phyloP scores from a whole-genome alignment of 1,284 basidiomycete genomes.

The Macrocystidia cucumis region DNA sequence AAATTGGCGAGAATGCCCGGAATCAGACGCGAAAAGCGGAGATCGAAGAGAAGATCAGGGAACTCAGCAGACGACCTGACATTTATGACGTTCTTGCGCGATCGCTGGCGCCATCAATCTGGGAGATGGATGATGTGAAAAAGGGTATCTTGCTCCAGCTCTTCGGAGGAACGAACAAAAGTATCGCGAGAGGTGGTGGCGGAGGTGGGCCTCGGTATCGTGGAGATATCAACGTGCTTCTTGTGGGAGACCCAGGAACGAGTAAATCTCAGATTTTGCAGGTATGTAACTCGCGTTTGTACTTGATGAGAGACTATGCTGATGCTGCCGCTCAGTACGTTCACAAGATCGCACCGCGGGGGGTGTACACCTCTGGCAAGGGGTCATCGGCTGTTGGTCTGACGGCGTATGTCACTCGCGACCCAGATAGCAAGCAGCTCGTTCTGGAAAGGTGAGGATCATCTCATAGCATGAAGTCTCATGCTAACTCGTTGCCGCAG shows the following conservation, averaged over 20 bases:
- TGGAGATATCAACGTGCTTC: conserved; percentile 98
- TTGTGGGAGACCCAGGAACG: conserved; percentile 95
- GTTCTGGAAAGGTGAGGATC: conserved; percentile 99
- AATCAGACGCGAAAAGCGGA: conserved; percentile 49
- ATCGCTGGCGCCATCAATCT: conserved; percentile 97
- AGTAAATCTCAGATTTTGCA: conserved; percentile 99
- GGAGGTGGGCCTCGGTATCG: conserved; percentile 98
- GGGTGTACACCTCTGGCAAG: conserved; percentile 98
- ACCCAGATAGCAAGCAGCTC: conserved; percentile 98
- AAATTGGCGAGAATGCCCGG: conserved; percentile 65
- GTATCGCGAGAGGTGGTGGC: too few species aligned
- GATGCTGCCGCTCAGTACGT: conserved; percentile 64
- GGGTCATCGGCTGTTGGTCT: conserved; percentile 98
- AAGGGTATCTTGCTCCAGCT: conserved; percentile 97
- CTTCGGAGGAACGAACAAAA: conserved; percentile 99
- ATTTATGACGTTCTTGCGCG: conserved; percentile 93
- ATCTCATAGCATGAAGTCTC: too few species aligned
- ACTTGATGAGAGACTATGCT: conserved; percentile 1
- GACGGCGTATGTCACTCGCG: conserved; percentile 96
- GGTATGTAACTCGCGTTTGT: conserved; percentile 36
- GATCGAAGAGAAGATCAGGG: conserved; percentile 86
- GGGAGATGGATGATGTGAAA: conserved; percentile 98
- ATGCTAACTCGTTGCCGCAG: too few species aligned
- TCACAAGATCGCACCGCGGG: conserved; percentile 97
- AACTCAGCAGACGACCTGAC: conserved; percentile 91